Evolutionary conservation across 306 rosid species (phyloP).

Genomic region (Pachyrhizus erosus): DNA sequence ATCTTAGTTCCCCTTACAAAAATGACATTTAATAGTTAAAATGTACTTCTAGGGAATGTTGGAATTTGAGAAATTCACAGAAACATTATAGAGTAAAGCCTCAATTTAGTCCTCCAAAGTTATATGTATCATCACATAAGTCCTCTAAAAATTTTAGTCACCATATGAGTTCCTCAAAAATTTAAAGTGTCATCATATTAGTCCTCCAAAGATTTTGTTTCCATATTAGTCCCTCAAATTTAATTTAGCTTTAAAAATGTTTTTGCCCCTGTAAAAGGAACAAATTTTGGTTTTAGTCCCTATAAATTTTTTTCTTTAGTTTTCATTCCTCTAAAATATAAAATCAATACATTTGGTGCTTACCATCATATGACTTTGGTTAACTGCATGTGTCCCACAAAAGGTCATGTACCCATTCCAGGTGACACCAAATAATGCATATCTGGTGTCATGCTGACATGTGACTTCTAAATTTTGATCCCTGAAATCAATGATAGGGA

Average conservation of each 20-base stretch:
- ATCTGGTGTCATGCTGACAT: not conserved
- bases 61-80: not conserved
- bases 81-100: not conserved
- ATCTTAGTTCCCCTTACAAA: not conserved
- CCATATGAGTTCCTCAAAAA: not conserved
- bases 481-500: not conserved
- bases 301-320: no score
- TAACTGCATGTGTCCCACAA: not conserved
- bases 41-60: not conserved
- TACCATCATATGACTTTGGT: not conserved
- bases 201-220: not conserved
- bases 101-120: not conserved
- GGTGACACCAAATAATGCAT: no score
- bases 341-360: not conserved
- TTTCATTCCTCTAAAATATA: not conserved
- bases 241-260: not conserved
- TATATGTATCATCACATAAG: not conserved
- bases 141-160: not conserved
- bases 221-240: not conserved
- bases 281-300: not conserved
- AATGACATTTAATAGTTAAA: slow-evolving; percentile 2
- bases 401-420: not conserved
- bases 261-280: not conserved
- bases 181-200: not conserved
- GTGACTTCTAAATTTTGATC: not conserved